Conservation (phyloP, 345 rosid species). For the Bretschneidera sinensis region DNA sequence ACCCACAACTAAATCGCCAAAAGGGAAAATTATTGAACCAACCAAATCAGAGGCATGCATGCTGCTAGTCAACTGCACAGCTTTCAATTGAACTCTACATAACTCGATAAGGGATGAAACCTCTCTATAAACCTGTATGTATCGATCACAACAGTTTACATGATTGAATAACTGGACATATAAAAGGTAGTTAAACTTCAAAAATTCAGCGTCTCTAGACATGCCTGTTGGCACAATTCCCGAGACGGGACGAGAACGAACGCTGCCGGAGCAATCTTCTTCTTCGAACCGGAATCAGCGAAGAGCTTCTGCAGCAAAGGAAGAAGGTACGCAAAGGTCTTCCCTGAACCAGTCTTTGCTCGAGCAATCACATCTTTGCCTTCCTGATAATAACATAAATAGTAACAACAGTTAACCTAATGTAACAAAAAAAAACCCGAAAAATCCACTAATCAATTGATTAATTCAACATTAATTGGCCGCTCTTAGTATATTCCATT, state of each 20-base stretch:
- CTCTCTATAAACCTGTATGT: constrained; percentile 59
- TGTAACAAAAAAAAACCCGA: neutral
- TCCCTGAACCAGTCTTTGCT: constrained; percentile 89
- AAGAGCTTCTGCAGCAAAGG: constrained; percentile 88
- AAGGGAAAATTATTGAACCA: constrained; percentile 12
- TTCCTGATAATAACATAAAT: constrained; percentile 32
- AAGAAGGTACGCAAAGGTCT: constrained; percentile 78
- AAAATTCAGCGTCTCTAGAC: neutral
- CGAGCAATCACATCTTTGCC: constrained; percentile 91
- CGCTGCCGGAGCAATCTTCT: constrained; percentile 63
- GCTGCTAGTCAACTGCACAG: constrained; percentile 60
- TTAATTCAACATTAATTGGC: neutral
- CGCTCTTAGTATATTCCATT: too few species aligned
- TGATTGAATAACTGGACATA: neutral
- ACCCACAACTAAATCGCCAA: neutral
- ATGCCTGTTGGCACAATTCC: constrained; percentile 78
- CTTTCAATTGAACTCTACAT: constrained; percentile 78
- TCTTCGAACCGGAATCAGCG: constrained; percentile 33
- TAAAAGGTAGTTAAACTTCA: neutral
- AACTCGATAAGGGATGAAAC: constrained; percentile 55
- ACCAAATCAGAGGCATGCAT: constrained; percentile 79
- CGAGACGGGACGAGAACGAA: constrained; percentile 77
- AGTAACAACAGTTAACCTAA: neutral
- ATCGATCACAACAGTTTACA: neutral
- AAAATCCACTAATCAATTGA: neutral